Percentiles rank a stretch among this genome's conserved stretches.
These are phyloP conservation scores for Syncephalastrum sp. DNA, from an alignment of 371 early-diverging fungal species.

Conservation along the genomic window DNA sequence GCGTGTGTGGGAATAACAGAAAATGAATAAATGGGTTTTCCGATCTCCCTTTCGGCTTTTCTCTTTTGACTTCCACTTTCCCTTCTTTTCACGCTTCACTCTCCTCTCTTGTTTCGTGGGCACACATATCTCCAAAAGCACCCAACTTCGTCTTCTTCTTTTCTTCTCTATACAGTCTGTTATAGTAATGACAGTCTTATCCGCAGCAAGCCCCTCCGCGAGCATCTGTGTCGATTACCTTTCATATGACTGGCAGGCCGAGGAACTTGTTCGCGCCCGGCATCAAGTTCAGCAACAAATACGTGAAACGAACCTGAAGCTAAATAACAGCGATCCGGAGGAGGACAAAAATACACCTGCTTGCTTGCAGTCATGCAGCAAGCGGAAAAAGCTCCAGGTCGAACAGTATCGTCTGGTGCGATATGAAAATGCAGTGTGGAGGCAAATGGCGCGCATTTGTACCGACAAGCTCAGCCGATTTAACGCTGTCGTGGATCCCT, in stretches of 20 bases:
- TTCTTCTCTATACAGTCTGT: too few species aligned
- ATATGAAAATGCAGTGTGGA: constrained; percentile 42
- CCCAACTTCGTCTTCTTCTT: too few species aligned
- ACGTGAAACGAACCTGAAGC: constrained; percentile 5
- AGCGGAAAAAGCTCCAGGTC: constrained; percentile 13
- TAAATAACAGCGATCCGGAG: not conserved
- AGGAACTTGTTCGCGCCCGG: constrained; percentile 12
- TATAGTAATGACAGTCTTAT: too few species aligned
- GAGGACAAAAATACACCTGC: too few species aligned
- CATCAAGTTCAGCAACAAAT: constrained; percentile 16
- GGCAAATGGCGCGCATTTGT: constrained; percentile 37
- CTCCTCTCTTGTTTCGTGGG: not conserved
- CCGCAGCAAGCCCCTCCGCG: too few species aligned
- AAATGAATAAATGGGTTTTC: too few species aligned
- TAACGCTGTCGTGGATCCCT: constrained; percentile 33
- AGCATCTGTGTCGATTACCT: constrained; percentile 22
- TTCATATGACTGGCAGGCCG: constrained; percentile 16
- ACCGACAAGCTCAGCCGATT: constrained; percentile 21
- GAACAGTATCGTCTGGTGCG: constrained; percentile 19
- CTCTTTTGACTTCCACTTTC: constrained; percentile 9
- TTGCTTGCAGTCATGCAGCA: not conserved
- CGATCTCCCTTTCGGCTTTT: too few species aligned
- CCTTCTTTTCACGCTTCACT: constrained; percentile 5
- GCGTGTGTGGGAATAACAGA: too few species aligned
- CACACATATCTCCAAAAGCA: too few species aligned